Base-by-base conservation (phyloP, 2,329 filamentous ascomycete genomes). In the Cytospora schulzeri region DNA sequence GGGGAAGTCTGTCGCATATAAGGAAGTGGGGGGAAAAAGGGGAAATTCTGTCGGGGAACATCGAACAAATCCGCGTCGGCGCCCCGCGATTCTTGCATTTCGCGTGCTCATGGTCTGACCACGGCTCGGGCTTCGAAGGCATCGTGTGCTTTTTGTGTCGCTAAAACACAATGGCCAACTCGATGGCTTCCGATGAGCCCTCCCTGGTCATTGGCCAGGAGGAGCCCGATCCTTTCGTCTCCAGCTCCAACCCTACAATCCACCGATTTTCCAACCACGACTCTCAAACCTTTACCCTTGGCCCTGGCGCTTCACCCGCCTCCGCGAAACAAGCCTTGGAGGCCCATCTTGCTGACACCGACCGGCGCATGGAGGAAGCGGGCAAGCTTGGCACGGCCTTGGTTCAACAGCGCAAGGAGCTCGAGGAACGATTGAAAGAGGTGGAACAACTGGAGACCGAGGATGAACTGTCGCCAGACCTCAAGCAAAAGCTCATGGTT, bases 341-440 rank as follows among this genome's bases (percentile, higher is more conserved):
- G 76, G 92, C 93, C 59, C 95, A 98, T 77, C 84, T 99, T 56
- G 88, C 91, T 68, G 95, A 99, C 76, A 97, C 94, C 1, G 92
- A 97, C 72, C 89, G 93, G 65, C 88, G 94, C 65, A 88, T 99
- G 68, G 91, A 96, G 72, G 93, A 98, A 75, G 91, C 94, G 7
- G 95, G 92, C 31, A 93, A 91, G 73, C 80, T 99, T 50, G 95
- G 95, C 68, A 95, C 90, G 28, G 89, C 92, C 12, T 84, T 99
- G 31, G 87, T 98, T 28, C 87, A 93, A 68, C 95, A 98, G 79
- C 90, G 92, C 70, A 90, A 90, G 74, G 89, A 96, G 68, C 83
- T 99, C 65, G 86, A 88, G 52, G 91, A 96, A 53, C 89, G 91
- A 69, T 78, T 99, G 64, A 88, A 89, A 70, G 93, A 98, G 73